Conservation (phyloP, 2,329 filamentous ascomycete species). For the Talaromyces atroroseus region DNA sequence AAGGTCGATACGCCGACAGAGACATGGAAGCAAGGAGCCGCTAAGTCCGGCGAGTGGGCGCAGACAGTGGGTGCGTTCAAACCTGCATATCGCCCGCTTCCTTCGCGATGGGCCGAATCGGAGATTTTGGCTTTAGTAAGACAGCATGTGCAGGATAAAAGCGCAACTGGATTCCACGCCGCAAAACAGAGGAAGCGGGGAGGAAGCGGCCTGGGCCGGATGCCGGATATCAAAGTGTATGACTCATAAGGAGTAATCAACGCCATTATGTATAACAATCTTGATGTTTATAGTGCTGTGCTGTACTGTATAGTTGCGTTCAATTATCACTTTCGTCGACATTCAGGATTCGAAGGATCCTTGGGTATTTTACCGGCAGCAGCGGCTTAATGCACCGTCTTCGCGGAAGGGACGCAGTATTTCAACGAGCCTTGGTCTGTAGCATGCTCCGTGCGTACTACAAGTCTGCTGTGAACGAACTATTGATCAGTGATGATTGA, state of each 20-base stretch:
- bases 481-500: too few relatives aligned
- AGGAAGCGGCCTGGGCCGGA: slow-evolving; percentile 39
- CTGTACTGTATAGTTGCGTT: not conserved
- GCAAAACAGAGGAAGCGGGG: slow-evolving; percentile 35
- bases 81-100: slow-evolving; percentile 87
- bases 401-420: too few relatives aligned
- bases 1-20: slow-evolving; percentile 38
- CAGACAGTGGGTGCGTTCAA: slow-evolving; percentile 94
- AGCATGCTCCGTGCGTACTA: too few relatives aligned
- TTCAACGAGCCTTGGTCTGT: too few relatives aligned
- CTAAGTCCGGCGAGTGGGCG: slow-evolving; percentile 76
- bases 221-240: slow-evolving; percentile 44
- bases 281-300: not conserved
- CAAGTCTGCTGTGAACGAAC: too few relatives aligned
- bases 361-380: too few relatives aligned
- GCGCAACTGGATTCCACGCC: slow-evolving; percentile 45
- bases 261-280: not conserved
- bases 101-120: slow-evolving; percentile 75
- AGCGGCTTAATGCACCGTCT: too few relatives aligned
- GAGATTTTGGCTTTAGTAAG: slow-evolving; percentile 72
- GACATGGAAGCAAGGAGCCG: slow-evolving; percentile 48
- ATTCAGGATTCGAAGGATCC: too few relatives aligned
- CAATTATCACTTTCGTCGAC: too few relatives aligned
- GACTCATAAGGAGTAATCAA: slow-evolving; percentile 20
- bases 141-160: slow-evolving; percentile 69